phyloP scores from a whole-genome alignment of 2,329 filamentous ascomycete species.

The Fonsecaea pugnacius region DNA sequence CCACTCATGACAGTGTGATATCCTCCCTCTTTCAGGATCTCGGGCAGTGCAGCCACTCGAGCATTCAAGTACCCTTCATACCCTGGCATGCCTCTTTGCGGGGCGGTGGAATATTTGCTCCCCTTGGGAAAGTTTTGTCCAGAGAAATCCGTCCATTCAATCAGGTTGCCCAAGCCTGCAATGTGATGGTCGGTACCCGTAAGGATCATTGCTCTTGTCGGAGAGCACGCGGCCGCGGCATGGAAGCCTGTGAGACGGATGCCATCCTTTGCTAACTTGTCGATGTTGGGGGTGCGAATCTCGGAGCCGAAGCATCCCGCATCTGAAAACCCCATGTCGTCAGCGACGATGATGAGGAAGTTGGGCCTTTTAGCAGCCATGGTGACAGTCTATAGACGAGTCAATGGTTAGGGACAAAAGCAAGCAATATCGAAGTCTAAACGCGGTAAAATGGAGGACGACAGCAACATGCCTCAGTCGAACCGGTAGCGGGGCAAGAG shows the following conservation, averaged over 20 bases:
- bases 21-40: conserved; percentile 62
- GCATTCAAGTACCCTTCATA: conserved; percentile 69
- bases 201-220: conserved; percentile 69
- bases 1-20: conserved; percentile 66
- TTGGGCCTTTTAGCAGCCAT: conserved; percentile 53
- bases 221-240: conserved; percentile 67
- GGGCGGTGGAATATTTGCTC: conserved; percentile 57
- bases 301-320: conserved; percentile 64
- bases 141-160: conserved; percentile 59
- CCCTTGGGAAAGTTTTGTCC: conserved; percentile 59
- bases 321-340: conserved; percentile 66
- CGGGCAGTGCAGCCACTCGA: conserved; percentile 61
- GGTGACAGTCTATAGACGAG: not conserved
- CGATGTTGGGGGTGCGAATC: conserved; percentile 64
- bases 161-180: conserved; percentile 42
- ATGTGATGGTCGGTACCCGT: conserved; percentile 56
- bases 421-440: not conserved
- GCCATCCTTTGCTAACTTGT: conserved; percentile 58
- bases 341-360: conserved; percentile 63
- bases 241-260: conserved; percentile 69
- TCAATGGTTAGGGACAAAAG: not conserved
- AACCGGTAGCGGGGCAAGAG: not conserved
- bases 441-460: not conserved
- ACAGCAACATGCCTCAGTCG: not conserved
- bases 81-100: conserved; percentile 62